Base-by-base conservation (phyloP, 305 asterid species). In the Caryopteris hybrid region DNA sequence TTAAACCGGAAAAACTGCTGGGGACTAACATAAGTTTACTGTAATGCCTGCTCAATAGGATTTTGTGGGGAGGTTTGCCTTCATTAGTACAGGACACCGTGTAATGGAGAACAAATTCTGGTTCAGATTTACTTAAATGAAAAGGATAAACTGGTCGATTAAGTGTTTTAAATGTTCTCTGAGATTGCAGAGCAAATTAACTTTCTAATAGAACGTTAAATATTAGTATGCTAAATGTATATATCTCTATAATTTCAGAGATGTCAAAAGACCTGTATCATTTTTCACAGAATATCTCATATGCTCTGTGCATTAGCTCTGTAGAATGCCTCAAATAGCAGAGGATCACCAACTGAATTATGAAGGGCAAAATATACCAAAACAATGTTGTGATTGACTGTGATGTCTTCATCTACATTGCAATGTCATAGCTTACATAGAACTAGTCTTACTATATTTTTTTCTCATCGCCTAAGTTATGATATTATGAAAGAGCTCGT, bases 371-470 rank as follows among this genome's bases (percentile, higher is more conserved):
- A 62, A 55, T 36, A 14, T 1, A 22, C 11, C n/a, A 34, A 33
- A 61, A 52, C 21, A 52, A 11, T 42, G 42, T 18, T 23, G 21
- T 50, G 20, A 25, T 56, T 58, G 64, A 68, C 67, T 53, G 14
- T 53, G 14, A 58, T 68, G 41, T 65, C 41, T 34, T 29, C 45
- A 59, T 70, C 57, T 73, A 39, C 64, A 34, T 14, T 29, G 25
- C 34, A 16, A 25, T 54, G 14, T 34, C 36, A 69, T 50, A 13
- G 17, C 56, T 41, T 68, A 42, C 48, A n/a, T n/a, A 36, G 34
- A 75, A 60, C 16, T 23, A 48, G 33, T 17, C 12, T 29, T 68
- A 16, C 27, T 7, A 17, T 17, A 33, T 29, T 21, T 22, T 29
- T 11, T 50, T 25, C 36, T 36, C 17, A 41, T 21, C 14, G 22